phyloP scores from a whole-genome alignment of 2,329 filamentous ascomycete species.

The Talaromyces verruculosus region DNA sequence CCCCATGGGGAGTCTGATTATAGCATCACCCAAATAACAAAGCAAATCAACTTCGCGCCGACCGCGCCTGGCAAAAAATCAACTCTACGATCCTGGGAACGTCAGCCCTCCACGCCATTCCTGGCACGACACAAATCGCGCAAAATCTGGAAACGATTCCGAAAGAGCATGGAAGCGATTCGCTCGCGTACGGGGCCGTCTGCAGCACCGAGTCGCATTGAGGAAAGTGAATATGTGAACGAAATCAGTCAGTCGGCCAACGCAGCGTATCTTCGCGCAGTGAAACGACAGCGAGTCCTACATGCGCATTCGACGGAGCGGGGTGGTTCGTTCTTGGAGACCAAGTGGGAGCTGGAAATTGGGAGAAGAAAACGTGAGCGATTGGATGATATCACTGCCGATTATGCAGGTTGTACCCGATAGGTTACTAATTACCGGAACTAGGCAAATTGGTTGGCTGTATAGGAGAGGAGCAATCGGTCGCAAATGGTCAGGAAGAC shows the following conservation, averaged over 20 bases:
- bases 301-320: slow-evolving; percentile 24
- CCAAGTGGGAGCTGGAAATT: slow-evolving; percentile 41
- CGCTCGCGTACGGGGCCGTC: slow-evolving; percentile 26
- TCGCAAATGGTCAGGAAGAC: neutral
- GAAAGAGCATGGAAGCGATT: slow-evolving; percentile 35
- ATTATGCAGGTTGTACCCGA: slow-evolving; percentile 13
- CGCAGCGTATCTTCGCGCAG: slow-evolving; percentile 33
- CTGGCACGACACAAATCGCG: slow-evolving; percentile 41
- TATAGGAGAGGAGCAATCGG: slow-evolving; percentile 8
- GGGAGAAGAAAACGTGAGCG: slow-evolving; percentile 24
- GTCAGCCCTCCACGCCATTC: slow-evolving; percentile 45
- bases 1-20: neutral
- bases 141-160: slow-evolving; percentile 50
- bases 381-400: neutral
- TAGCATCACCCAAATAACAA: slow-evolving; percentile 27
- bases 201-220: slow-evolving; percentile 17
- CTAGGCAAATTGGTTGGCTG: slow-evolving; percentile 19
- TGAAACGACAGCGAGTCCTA: slow-evolving; percentile 38
- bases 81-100: slow-evolving; percentile 46
- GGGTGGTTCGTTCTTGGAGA: slow-evolving; percentile 42
- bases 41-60: slow-evolving; percentile 45
- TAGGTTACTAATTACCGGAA: slow-evolving; percentile 20
- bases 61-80: slow-evolving; percentile 33
- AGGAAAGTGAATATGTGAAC: slow-evolving; percentile 29
- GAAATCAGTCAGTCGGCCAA: slow-evolving; percentile 38